Conservation (phyloP, 2,329 filamentous ascomycete genomes). For the Cryphonectria nitschkei region DNA sequence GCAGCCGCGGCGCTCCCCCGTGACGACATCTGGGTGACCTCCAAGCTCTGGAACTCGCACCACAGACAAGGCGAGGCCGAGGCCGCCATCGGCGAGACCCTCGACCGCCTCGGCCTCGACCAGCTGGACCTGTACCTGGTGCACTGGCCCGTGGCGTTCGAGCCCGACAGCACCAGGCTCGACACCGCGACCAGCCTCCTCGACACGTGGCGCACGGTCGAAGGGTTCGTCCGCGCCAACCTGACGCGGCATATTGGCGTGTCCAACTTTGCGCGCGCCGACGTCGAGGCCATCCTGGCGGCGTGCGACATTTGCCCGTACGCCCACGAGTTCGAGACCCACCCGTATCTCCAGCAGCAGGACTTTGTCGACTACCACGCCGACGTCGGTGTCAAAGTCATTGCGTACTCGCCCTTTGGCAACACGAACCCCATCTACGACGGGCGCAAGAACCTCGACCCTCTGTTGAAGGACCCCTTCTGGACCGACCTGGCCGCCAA, state of each 20-base stretch:
- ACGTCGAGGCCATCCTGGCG: constrained; percentile 45
- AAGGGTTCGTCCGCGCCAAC: constrained; percentile 54
- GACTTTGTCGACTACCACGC: constrained; percentile 50
- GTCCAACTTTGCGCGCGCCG: constrained; percentile 58
- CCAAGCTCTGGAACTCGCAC: constrained; percentile 43
- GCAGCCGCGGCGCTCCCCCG: constrained; percentile 50
- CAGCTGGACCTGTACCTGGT: constrained; percentile 60
- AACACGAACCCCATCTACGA: constrained; percentile 53
- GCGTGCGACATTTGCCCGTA: constrained; percentile 54
- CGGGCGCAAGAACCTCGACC: constrained; percentile 34
- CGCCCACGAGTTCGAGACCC: constrained; percentile 61
- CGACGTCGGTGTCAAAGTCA: constrained; percentile 47
- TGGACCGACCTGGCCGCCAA: constrained; percentile 43
- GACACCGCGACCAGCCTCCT: constrained; percentile 36
- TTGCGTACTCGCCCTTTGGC: constrained; percentile 56
- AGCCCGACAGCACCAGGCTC: constrained; percentile 37
- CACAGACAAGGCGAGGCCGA: constrained; percentile 42
- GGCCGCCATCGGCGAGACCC: constrained; percentile 49
- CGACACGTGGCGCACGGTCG: constrained; percentile 62
- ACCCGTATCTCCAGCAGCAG: constrained; percentile 56
- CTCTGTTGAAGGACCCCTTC: constrained; percentile 46
- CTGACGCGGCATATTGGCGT: constrained; percentile 63
- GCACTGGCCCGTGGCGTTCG: constrained; percentile 53
- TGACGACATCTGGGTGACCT: constrained; percentile 57
- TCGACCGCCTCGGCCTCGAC: constrained; percentile 51